phyloP scores from a whole-genome alignment of 345 rosid species.

The Eucalyptus regnans region DNA sequence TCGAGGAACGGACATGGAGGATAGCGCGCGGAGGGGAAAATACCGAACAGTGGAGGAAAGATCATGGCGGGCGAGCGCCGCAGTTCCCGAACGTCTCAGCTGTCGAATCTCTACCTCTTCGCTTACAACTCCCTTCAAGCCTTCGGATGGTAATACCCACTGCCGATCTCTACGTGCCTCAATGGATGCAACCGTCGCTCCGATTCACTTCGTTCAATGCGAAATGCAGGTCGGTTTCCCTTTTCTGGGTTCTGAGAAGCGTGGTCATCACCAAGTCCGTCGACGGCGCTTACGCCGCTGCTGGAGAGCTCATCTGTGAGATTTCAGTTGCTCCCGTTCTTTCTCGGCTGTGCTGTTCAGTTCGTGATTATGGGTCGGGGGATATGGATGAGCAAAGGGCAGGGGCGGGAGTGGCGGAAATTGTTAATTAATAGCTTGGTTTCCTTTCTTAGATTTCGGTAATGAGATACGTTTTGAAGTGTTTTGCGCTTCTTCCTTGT shows the following conservation, averaged over 20 bases:
- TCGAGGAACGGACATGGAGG: background rate
- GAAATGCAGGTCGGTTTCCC: constrained; percentile 32
- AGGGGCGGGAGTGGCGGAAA: background rate
- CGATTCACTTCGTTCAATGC: background rate
- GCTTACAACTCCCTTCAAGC: constrained; percentile 69
- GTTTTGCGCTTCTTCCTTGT: background rate
- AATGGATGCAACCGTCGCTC: background rate
- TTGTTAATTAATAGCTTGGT: background rate
- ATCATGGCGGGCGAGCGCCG: background rate
- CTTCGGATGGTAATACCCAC: constrained; percentile 34
- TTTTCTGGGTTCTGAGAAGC: constrained; percentile 23
- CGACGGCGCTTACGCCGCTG: constrained; percentile 44
- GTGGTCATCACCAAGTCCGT: constrained; percentile 21
- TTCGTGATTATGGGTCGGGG: background rate
- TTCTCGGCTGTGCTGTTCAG: background rate
- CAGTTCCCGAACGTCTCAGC: constrained; percentile 1
- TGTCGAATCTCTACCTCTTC: constrained; percentile 44
- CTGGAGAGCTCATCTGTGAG: constrained; percentile 62
- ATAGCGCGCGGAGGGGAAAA: background rate
- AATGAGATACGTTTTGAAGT: background rate
- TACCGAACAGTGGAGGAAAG: background rate
- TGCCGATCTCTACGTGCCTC: background rate
- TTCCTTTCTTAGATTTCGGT: background rate
- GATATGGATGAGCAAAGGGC: background rate
- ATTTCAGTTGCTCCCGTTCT: background rate